phyloP scores from a whole-genome alignment of 2,329 filamentous ascomycete species.

The Paraconiothyrium brasiliense region DNA sequence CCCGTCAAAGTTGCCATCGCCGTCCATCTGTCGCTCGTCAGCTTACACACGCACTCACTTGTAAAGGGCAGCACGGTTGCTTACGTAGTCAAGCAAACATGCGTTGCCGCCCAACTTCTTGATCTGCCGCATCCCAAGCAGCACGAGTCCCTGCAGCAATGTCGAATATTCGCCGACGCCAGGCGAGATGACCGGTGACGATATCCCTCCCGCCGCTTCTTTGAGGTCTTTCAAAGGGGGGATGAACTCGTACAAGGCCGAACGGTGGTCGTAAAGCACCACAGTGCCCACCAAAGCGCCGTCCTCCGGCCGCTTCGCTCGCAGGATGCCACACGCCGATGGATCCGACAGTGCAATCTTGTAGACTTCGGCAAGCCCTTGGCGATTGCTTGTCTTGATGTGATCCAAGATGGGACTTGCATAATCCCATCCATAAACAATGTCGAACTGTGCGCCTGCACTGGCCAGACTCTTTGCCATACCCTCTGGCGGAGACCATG shows the following conservation, averaged over 20 bases:
- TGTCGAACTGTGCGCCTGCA: constrained; percentile 80
- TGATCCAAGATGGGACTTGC: constrained; percentile 77
- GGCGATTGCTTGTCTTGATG: constrained; percentile 76
- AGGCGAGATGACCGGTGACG: constrained; percentile 79
- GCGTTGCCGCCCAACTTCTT: constrained; percentile 78
- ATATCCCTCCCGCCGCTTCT: constrained; percentile 75
- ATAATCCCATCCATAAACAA: constrained; percentile 83
- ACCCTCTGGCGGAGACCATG: constrained; percentile 80
- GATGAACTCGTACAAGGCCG: constrained; percentile 73
- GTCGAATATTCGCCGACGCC: constrained; percentile 73
- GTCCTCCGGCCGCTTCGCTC: constrained; percentile 76
- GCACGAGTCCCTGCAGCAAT: constrained; percentile 78
- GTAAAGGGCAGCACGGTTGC: constrained; percentile 43
- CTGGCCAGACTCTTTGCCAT: constrained; percentile 77
- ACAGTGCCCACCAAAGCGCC: constrained; percentile 79
- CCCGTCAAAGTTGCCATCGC: constrained; percentile 77
- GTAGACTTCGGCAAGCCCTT: constrained; percentile 83
- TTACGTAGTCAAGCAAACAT: constrained; percentile 82
- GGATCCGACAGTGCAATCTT: constrained; percentile 76
- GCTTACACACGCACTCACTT: constrained; percentile 20
- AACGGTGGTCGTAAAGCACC: constrained; percentile 78
- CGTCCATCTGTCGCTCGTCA: constrained; percentile 66
- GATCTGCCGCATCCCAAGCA: constrained; percentile 84
- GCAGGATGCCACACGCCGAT: constrained; percentile 80
- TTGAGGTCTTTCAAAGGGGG: constrained; percentile 71